phyloP scores from a whole-genome alignment of 495 filamentous ascomycete genomes.

The Geoglossum glabrum region DNA sequence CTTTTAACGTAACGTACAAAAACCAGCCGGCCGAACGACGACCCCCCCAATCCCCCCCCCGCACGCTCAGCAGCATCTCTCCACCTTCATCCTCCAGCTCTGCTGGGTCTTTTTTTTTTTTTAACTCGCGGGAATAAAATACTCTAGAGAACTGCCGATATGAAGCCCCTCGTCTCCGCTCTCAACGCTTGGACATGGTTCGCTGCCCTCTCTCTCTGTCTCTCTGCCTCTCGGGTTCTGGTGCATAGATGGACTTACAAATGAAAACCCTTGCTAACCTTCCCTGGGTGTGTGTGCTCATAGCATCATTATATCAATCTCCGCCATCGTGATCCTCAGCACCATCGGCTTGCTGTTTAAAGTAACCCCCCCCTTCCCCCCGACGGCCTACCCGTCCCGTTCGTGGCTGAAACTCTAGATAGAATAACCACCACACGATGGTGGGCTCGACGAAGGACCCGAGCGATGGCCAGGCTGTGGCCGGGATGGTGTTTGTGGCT shows the following conservation, averaged over 20 bases:
- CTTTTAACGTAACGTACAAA: too few relatives aligned
- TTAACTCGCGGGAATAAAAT: too few relatives aligned
- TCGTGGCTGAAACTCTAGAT: background rate
- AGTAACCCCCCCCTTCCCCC: too few relatives aligned
- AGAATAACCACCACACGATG: conserved; percentile 58
- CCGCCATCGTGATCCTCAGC: conserved; percentile 74
- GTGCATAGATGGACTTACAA: background rate
- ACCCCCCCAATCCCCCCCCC: too few relatives aligned
- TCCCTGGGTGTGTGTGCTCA: background rate
- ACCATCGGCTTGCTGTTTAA: conserved; percentile 63
- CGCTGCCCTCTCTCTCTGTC: conserved; percentile 3
- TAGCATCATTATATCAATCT: conserved; percentile 72
- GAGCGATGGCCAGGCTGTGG: conserved; percentile 52
- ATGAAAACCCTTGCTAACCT: background rate
- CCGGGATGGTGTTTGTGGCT: conserved; percentile 62
- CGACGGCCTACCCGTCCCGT: background rate
- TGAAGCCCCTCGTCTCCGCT: conserved; percentile 82
- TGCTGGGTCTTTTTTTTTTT: too few relatives aligned
- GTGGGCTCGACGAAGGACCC: conserved; percentile 58
- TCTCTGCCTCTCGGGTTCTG: background rate
- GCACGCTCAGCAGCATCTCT: too few relatives aligned
- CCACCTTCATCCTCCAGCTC: background rate
- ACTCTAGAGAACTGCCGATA: conserved; percentile 29
- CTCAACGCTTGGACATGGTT: conserved; percentile 92
- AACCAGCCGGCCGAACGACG: too few relatives aligned